Base-by-base conservation (phyloP, 805 yeast species). In the Zygosaccharomyces siamensis region DNA sequence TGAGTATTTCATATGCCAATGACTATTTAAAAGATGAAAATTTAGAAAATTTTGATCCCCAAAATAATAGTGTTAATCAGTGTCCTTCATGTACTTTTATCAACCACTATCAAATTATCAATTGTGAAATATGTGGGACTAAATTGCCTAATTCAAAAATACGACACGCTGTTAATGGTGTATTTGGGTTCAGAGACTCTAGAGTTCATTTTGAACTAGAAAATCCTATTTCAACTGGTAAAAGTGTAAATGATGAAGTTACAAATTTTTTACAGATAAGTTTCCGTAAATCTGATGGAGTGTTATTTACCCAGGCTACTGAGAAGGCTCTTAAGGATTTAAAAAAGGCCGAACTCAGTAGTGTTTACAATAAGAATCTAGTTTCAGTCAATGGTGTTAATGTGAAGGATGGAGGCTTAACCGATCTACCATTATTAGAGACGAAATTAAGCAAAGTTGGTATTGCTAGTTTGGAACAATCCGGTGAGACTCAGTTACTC, bases 81-180 rank as follows among this genome's bases (percentile, higher is more conserved):
- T 81, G 86, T 50, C 73, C 80, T 3, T 63, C 71, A 10, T 87
- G 95, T 57, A 87, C 98, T 0, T 92, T 89, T 59, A 69, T 80
- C 10, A 93, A 92, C 63, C 96, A 90, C 64, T 86, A 89, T 0
- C 79, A 86, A 2, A 72, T 92, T 73, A 67, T 73, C 32, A 74
- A 73, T 53, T 92, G 99, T 66, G 99, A 92, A 65, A 76, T 93
- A 61, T 92, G 98, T 69, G 97, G 96, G 0, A 72, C 83, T 0
- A 71, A 72, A 18, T 62, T 83, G 23, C 67, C 69, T 3, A 48
- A 57, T 26, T 43, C 48, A 4, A 60, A 37, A 61, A 57, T 21
- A 56, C 48, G 52, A 56, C 57, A 24, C 44, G 51, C 27, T 46
- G 52, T 4, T 40, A 55, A 45, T 32, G 57, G 48, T 37, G 58